Evolutionary conservation across 108 stramenopile genomes (phyloP).

Genomic region (Licmophora abbreviata): DNA sequence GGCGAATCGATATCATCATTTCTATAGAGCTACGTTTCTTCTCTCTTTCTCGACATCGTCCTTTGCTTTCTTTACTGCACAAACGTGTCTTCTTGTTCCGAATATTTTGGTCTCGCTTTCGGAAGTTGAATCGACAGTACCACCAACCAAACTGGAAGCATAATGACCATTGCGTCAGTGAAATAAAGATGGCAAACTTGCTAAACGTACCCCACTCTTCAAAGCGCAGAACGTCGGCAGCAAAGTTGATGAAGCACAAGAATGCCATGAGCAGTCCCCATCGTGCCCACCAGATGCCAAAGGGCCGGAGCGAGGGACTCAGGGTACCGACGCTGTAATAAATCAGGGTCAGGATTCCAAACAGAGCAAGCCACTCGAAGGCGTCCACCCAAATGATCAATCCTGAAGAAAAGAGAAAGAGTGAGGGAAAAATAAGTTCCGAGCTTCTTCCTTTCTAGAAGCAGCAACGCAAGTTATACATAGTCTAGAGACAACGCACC

Average conservation of each 20-base stretch:
- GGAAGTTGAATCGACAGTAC: conserved; percentile 42
- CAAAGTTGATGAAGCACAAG: conserved; percentile 47
- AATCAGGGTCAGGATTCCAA: conserved; percentile 20
- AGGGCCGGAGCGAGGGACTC: conserved; percentile 14
- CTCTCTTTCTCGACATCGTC: background rate
- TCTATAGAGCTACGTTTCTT: background rate
- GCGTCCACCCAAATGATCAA: conserved; percentile 37
- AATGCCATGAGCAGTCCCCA: conserved; percentile 44
- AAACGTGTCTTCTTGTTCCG: conserved; percentile 4
- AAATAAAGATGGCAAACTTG: conserved; percentile 33
- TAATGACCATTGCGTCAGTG: conserved; percentile 34
- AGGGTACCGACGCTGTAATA: conserved; percentile 24
- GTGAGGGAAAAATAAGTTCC: background rate
- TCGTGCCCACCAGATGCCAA: conserved; percentile 39
- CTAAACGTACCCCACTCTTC: conserved; percentile 33
- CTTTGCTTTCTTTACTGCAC: background rate
- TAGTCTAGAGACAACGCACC: too few species aligned
- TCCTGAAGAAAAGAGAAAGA: conserved; percentile 7
- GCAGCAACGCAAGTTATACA: background rate
- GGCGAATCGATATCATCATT: too few species aligned
- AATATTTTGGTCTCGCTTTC: conserved; percentile 11
- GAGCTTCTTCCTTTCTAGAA: background rate
- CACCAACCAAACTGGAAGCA: conserved; percentile 56
- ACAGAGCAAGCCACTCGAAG: conserved; percentile 30
- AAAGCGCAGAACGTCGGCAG: conserved; percentile 51